Conservation (phyloP, 257 asterid species). For the Lycium ferocissimum region DNA sequence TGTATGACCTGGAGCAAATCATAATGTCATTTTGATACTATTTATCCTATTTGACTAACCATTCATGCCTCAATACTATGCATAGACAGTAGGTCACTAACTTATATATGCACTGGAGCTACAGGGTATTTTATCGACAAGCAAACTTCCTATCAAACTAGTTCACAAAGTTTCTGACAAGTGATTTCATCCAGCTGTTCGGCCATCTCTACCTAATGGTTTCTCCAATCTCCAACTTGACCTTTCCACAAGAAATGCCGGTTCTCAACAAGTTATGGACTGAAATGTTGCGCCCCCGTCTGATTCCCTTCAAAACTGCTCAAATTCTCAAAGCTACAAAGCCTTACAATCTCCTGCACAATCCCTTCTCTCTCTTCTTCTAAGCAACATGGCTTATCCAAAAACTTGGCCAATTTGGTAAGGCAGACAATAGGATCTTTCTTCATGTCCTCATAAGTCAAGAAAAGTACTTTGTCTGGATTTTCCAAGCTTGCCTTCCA, state of each 20-base stretch:
- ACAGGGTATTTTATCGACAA: neutral
- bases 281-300: neutral
- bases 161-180: neutral
- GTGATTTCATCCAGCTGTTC: neutral
- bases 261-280: neutral
- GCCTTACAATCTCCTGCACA: neutral
- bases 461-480: neutral
- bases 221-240: neutral
- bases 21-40: neutral
- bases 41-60: neutral
- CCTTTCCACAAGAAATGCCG: neutral
- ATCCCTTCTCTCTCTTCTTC: neutral
- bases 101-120: neutral
- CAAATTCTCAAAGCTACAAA: neutral
- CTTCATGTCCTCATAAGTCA: neutral
- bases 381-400: neutral
- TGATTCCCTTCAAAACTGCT: neutral
- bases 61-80: neutral
- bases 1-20: neutral
- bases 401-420: neutral
- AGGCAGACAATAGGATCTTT: neutral
- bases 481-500: neutral
- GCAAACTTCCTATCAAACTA: neutral
- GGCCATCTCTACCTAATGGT: neutral
- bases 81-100: neutral